Conservation (phyloP, 352 stramenopile species). For the Pythium grandisporangium region DNA sequence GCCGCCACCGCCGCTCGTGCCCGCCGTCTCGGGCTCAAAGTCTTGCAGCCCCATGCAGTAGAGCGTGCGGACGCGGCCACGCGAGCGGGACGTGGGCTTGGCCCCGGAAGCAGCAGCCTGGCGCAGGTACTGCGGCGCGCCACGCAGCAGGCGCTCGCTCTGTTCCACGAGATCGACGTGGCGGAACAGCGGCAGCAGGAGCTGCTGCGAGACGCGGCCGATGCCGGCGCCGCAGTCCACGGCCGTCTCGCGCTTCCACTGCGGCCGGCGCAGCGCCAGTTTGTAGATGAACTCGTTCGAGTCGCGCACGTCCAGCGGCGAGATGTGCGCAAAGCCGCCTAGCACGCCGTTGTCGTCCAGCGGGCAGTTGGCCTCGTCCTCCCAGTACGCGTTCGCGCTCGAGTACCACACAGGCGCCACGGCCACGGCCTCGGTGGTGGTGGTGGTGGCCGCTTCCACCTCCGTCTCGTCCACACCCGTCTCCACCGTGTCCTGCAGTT, state of each 20-base stretch:
- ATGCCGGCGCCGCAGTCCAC: constrained; percentile 90
- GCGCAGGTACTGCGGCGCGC: constrained; percentile 85
- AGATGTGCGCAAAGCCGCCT: constrained; percentile 85
- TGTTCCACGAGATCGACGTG: constrained; percentile 93
- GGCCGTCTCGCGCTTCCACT: constrained; percentile 33
- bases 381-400: constrained; percentile 69
- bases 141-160: constrained; percentile 84
- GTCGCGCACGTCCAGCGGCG: constrained; percentile 65
- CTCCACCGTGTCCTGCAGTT: constrained; percentile 29
- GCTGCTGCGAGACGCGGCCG: constrained; percentile 91
- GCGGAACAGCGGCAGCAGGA: constrained; percentile 86
- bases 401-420: constrained; percentile 48
- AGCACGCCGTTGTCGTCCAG: constrained; percentile 92
- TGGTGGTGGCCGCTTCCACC: constrained; percentile 1
- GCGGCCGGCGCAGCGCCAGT: constrained; percentile 29
- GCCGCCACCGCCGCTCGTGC: too few species aligned
- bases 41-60: constrained; percentile 92
- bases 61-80: constrained; percentile 51
- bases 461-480: constrained; percentile 8
- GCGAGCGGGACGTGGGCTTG: too few species aligned
- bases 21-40: constrained; percentile 52
- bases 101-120: constrained; percentile 12
- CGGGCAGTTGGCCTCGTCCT: constrained; percentile 88
- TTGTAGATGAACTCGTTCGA: constrained; percentile 49
- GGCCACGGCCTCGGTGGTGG: background rate